Base-by-base conservation (phyloP, 768 basidiomycete species). In the Macrolepiota fuliginosa region DNA sequence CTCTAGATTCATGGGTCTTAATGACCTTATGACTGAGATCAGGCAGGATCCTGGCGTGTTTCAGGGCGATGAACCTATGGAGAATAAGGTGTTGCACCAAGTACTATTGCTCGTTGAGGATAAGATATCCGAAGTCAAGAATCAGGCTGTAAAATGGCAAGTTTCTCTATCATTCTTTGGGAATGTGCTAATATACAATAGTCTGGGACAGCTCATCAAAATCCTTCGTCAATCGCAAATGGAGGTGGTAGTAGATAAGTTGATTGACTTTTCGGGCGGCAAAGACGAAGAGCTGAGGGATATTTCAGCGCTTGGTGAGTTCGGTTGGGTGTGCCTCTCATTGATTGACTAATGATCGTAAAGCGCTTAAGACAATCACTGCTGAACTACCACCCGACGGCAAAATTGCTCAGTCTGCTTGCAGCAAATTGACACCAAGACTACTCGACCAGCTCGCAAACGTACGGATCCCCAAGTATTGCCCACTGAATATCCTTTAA, bases 121-220 rank as follows among this genome's bases (percentile, higher is more conserved):
- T 77, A 90, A 89, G 75, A 98, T 96, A 66, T 94, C 94, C 7
- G 97, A 99, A 79, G 97, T 98, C 65, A 98, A 98, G 81, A 97
- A 97, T 70, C 90, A 93, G 72, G 94, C 94, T 1, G 96, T 97
- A 11, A 94, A 96, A 78, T 96, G 94, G 96, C 92, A 67, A 56
- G 83, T 71, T 36, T n/a, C 39, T 1, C 42, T 25, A 24, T 36
- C 11, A 11, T 58, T 35, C 22, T 36, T 17, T 22, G 25, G 1
- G 2, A 37, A 40, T 37, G 24, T 32, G 24, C 52, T 65, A n/a
- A 66, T 63, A 54, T 66, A 2, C 49, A 58, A 7, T 61, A 98
- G 96, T 69, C 77, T 98, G 40, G 95, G 94, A 12, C 89, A 92
- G 69, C 78, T 98, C 70, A 92, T 94, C 81, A 90, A 93, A 80